Evolutionary conservation across 352 stramenopile species (phyloP), one percentile per base, ranked within the genome.

Genomic region (Phytophthora fragariaefolia): DNA sequence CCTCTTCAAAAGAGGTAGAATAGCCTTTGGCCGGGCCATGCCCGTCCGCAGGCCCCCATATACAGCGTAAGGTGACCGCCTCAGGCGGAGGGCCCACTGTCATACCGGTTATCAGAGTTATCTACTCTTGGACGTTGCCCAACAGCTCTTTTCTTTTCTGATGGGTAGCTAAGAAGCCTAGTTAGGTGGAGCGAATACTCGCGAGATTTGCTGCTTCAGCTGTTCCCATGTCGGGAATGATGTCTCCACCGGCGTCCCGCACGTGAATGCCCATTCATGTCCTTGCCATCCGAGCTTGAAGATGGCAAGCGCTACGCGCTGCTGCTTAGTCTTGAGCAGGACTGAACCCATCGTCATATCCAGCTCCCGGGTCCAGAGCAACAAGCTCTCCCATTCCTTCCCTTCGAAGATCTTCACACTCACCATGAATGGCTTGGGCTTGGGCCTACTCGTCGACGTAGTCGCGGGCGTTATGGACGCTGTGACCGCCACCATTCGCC

Each of bases 251-350:
- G 40, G 30, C 54, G 34, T 2, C 50, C 50, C 45, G 54, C 36
- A 46, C 69, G 54, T 66, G 26, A 60, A 42, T 26, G 55, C 56
- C 68, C 59, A 77, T 10, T 27, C 38, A 40, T 63, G 66, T n/a
- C n/a, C 69, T 22, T 51, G 64, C 43, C 64, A 59, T 15, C 52
- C 34, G 23, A 73, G 50, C 28, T 68, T 60, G 8, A 53, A 66
- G 1, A 76, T 45, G 4, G 20, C 63, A 15, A 69, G 62, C 15
- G 51, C 59, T 1, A 73, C 50, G 10, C 50, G 38, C 18, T 59
- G 58, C 24, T 32, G 45, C 32, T 67, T 49, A 12, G 22, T 42
- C 15, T 22, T 18, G 54, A 77, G 45, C 3, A 51, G 30, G 17
- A 20, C 50, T 3, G 54, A 45, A 2, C 22, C 23, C 49, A 73